Base-by-base conservation (phyloP, 805 yeast species). In the Candida odintsovae region DNA sequence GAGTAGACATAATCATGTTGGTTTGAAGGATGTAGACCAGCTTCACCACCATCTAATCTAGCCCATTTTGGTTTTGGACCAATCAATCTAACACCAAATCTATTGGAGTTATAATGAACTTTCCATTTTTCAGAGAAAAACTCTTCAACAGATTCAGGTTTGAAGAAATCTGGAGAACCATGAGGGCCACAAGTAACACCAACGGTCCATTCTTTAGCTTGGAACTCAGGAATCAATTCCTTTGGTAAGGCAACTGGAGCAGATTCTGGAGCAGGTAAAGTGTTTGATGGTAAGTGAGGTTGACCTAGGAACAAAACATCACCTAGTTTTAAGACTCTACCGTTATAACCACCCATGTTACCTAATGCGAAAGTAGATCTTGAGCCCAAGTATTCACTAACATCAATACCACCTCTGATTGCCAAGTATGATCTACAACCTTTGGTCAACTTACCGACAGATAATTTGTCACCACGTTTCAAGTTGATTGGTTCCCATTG, bases 11-110 rank as follows among this genome's bases (percentile, higher is more conserved):
- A 94, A 70, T 92, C 99, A 64, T 92, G 98, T 38, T 96, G 90
- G 68, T 92, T 92, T n/a, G 97, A 90, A 42, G 99, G 99, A 71
- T 92, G 99, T 61, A 92, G 74, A 47, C 99, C 99, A 48, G 94
- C 99, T 59, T 90, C 96, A 50, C 98, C 99, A 69, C 98, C 99
- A 64, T 90, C 96, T 10, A 76, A 65, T 70, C 99, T 80, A 12
- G 97, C 97, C 99, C 98, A 94, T 61, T 79, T 76, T 12, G 98
- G 99, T 67, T 90, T 92, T 48, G 98, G 98, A 40, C 97, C 97
- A 54, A 86, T 82, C 56, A 92, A 73, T 62, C 98, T 80, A 31
- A 92, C 95, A 64, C 99, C 99, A 66, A 92, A 92, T 65, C 99
- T 79, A 70, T 92, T 92, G 28, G 98, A 90, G 69, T 92, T 92